Conservation (phyloP, 2,329 filamentous ascomycete species). For the Colletotrichum falcatum region DNA sequence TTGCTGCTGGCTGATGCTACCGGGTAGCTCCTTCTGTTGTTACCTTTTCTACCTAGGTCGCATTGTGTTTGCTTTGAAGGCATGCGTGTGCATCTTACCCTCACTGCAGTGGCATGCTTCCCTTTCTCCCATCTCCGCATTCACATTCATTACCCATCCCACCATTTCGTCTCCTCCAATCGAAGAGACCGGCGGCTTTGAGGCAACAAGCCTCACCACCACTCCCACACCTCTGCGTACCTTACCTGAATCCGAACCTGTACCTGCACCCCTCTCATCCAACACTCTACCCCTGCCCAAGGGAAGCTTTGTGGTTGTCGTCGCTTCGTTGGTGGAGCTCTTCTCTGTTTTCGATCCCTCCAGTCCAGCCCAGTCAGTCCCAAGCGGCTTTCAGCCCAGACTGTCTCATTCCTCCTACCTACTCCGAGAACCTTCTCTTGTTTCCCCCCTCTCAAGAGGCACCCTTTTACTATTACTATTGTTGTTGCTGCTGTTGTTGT, state of each 20-base stretch:
- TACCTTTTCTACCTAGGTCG: slow-evolving; percentile 1
- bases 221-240: slow-evolving; percentile 5
- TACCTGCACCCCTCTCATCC: not conserved
- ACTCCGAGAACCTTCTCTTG: slow-evolving; percentile 2
- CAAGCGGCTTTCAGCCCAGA: slow-evolving; percentile 14
- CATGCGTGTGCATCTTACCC: no score
- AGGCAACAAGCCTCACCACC: slow-evolving; percentile 16
- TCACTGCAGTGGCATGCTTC: not conserved
- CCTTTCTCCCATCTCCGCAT: not conserved
- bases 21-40: not conserved
- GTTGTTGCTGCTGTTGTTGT: slow-evolving; percentile 22
- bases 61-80: not conserved
- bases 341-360: slow-evolving; percentile 37
- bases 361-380: slow-evolving; percentile 25
- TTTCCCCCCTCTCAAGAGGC: slow-evolving; percentile 22
- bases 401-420: slow-evolving; percentile 1
- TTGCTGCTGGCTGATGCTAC: not conserved
- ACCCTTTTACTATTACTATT: slow-evolving; percentile 22
- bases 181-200: slow-evolving; percentile 14
- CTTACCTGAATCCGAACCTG: not conserved
- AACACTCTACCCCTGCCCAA: slow-evolving; percentile 23
- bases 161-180: not conserved
- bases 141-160: not conserved
- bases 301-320: slow-evolving; percentile 34
- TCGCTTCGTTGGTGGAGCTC: slow-evolving; percentile 37